Conservation (phyloP, 1,284 basidiomycete genomes). For the Phellopilus nigrolimitatus region DNA sequence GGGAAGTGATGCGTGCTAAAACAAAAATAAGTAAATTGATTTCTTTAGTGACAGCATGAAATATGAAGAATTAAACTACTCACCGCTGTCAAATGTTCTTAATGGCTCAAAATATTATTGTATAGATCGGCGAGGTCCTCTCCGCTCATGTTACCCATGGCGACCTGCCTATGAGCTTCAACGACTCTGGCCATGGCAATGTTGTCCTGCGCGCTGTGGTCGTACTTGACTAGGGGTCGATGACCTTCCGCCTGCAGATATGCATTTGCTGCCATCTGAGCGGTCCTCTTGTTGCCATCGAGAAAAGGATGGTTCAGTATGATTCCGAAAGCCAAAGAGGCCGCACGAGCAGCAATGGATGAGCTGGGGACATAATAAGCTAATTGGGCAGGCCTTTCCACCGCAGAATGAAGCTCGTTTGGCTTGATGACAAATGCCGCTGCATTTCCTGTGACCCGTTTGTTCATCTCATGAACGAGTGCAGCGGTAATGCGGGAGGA, state of each 20-base stretch:
- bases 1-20: too few species aligned
- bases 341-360: neutral
- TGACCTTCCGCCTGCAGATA: constrained; percentile 3
- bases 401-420: constrained; percentile 13
- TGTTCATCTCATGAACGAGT: neutral
- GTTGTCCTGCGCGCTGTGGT: neutral
- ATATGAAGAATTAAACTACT: too few species aligned
- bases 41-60: too few species aligned
- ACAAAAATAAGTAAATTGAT: too few species aligned
- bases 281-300: constrained; percentile 18
- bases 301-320: constrained; percentile 15
- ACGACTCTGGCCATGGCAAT: neutral
- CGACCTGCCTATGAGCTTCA: neutral
- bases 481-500: neutral
- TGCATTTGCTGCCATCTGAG: constrained; percentile 16
- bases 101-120: neutral
- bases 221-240: neutral
- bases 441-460: neutral
- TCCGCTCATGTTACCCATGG: neutral
- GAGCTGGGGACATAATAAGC: constrained; percentile 1
- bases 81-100: too few species aligned
- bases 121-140: neutral
- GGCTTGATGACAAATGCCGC: constrained; percentile 8
- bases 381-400: neutral
- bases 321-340: constrained; percentile 14